Base-by-base conservation (phyloP, 2,329 filamentous ascomycete genomes). In the Hansfordia pulvinata region DNA sequence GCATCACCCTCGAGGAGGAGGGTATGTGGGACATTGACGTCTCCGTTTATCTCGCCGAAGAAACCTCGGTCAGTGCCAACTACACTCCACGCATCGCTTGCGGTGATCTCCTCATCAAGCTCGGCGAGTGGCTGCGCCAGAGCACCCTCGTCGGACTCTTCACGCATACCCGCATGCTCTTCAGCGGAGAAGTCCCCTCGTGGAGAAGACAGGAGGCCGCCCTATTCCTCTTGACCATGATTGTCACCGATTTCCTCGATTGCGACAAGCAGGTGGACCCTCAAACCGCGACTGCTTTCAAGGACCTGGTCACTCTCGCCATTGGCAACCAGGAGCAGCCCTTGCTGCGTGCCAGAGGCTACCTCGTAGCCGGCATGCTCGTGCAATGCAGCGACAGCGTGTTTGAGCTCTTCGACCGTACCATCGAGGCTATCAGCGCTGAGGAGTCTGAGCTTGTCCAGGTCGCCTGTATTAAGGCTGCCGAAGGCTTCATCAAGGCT, bases 1-100 rank as follows among this genome's bases (percentile, higher is more conserved):
- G 88, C 37, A 92, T 98, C 40, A 86, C 81, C 2, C 76, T 73
- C 16, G 90, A 98, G 50, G 90, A 96, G 46, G 84, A 94, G 54
- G 84, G 82, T 6, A 57, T 98, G 8, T 98, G 90, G 90, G 84
- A 94, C 40, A 84, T 94, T 35, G 90, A 98, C 50, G 80, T 92
- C 39, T 96, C 93, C 31, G 69, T 98, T 3, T 98, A 92, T 53
- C 64, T 98, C 24, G 88, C 85, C 1, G 90, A 98, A 52, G 88
- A 96, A 55, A 88, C 84, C 2, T 88, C 85, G 3, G 80, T 94
- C 11, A 93, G 85, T 9, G 82, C 86, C 17, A 96, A 96, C 51
- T 98, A 96, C 55, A 94, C 90, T 0, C 82, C 90, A 10, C 75
- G 90, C 38, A 93, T 84, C 11, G 90, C 88, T 20, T 90, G 84